Base-by-base conservation (phyloP, 768 basidiomycete genomes). In the Agaricus bisporus region DNA sequence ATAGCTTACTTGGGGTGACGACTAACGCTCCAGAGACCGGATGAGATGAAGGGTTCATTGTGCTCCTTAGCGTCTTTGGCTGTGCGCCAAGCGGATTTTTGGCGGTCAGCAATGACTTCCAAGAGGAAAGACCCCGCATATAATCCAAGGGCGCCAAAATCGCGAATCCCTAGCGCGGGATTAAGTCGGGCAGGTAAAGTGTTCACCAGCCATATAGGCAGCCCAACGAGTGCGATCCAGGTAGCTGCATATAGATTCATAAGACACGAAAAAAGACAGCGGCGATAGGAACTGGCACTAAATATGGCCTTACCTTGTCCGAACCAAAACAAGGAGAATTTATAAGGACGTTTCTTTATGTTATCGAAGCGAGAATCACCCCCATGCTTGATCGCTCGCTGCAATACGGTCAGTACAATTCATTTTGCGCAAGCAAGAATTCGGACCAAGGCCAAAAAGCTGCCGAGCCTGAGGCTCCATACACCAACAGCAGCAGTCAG, bases 161-260 rank as follows among this genome's bases (percentile, higher is more conserved):
- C 86, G 28, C 77, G 73, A 6, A 64, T 49, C 1, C 76, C 74
- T 17, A 89, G 71, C 18, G 75, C 67, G 5, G 82, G 77, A 52
- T 83, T 81, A 9, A 70, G 63, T 7, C 63, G 55, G 1, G 73
- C 61, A 0, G 85, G 83, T 6, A 85, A 63, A 3, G 72, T 64
- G 61, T 88, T 88, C 56, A 75, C 75, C 35, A 86, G 64, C 59
- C 81, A 88, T 9, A 88, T 80, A 3, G 87, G 86, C 11, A 90
- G 72, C 15, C 86, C 84, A 46, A 86, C 81, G 9, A 84, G 59
- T 20, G 80, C 67, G 38, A 88, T 77, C 87, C 87, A 88, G 2
- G 79, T 80, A 0, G 83, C 82, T 79, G 56, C 11, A 49, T 11
- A 5, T 8, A 14, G 39, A 26, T 22, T 12, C 41, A 7, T 43